Percentiles rank a stretch among this genome's conserved stretches.
phyloP scores from a whole-genome alignment of 805 yeast species.

The Schwanniomyces pseudopolymorphus region DNA sequence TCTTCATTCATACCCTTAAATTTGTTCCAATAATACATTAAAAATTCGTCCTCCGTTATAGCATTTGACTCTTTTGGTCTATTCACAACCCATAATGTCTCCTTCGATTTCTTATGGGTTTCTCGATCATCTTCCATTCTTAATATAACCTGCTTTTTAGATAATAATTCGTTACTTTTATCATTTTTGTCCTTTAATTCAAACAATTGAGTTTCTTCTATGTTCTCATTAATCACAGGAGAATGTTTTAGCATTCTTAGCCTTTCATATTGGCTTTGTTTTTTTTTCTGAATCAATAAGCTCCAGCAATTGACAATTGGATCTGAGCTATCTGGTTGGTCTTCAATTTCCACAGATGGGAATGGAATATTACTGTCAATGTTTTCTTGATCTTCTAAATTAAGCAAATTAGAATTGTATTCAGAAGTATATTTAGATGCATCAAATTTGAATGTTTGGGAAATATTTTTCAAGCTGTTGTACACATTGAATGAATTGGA shows the following conservation, averaged over 20 bases:
- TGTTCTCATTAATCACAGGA: slow-evolving; percentile 19
- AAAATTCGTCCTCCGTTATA: slow-evolving; percentile 38
- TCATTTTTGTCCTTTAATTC: slow-evolving; percentile 19
- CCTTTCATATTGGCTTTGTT: slow-evolving; percentile 54
- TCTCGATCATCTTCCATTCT: slow-evolving; percentile 95
- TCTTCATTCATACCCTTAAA: slow-evolving; percentile 46
- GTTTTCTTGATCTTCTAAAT: slow-evolving; percentile 34
- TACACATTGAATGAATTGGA: slow-evolving; percentile 38
- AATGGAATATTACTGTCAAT: slow-evolving; percentile 33
- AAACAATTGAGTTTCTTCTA: slow-evolving; percentile 28
- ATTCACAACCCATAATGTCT: slow-evolving; percentile 70
- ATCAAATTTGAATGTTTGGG: slow-evolving; percentile 34
- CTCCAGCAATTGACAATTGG: slow-evolving; percentile 46
- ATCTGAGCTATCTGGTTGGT: slow-evolving; percentile 19
- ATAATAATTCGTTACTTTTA: slow-evolving; percentile 16
- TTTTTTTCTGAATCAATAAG: slow-evolving; percentile 43
- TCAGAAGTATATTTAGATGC: slow-evolving; percentile 20
- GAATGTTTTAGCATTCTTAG: slow-evolving; percentile 37
- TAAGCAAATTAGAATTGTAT: slow-evolving; percentile 32
- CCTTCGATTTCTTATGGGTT: slow-evolving; percentile 81
- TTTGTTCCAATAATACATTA: slow-evolving; percentile 49
- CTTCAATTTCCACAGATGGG: slow-evolving; percentile 27
- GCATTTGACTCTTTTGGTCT: slow-evolving; percentile 37
- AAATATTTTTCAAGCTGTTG: slow-evolving; percentile 34
- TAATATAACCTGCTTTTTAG: slow-evolving; percentile 57